A percentile compares a stretch with the other conserved stretches of the same genome.
Conservation (phyloP, 805 yeast species). For the Candida ponderosae region DNA sequence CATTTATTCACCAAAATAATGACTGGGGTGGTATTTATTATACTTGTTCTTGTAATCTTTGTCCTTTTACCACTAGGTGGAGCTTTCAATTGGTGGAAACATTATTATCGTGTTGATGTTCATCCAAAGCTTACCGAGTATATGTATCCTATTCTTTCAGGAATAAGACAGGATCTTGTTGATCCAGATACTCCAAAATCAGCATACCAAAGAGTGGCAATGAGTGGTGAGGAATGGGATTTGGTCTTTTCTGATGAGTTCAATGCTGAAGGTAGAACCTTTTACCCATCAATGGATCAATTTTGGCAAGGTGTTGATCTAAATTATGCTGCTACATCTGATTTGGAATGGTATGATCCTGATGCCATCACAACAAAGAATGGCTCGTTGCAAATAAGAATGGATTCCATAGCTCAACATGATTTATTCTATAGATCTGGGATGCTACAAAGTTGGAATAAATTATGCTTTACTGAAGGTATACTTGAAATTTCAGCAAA, state of each 20-base stretch:
- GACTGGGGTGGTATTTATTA: neutral
- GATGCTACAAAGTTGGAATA: slow-evolving; percentile 90
- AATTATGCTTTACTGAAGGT: slow-evolving; percentile 85
- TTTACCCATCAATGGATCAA: slow-evolving; percentile 87
- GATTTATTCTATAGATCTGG: slow-evolving; percentile 79
- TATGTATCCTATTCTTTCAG: slow-evolving; percentile 41
- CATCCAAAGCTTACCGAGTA: slow-evolving; percentile 26
- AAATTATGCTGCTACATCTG: slow-evolving; percentile 80
- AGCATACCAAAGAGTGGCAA: slow-evolving; percentile 42
- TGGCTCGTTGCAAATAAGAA: slow-evolving; percentile 58
- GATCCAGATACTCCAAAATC: slow-evolving; percentile 57
- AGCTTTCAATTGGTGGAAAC: neutral
- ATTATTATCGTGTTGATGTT: neutral
- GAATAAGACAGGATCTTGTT: slow-evolving; percentile 42
- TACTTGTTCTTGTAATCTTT: no score
- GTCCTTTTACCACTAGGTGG: neutral
- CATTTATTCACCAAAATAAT: no score
- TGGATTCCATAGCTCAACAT: slow-evolving; percentile 83
- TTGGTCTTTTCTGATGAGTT: slow-evolving; percentile 90
- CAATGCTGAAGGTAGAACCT: slow-evolving; percentile 82
- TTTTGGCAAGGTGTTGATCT: slow-evolving; percentile 82
- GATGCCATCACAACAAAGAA: slow-evolving; percentile 75
- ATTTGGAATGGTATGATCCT: slow-evolving; percentile 93
- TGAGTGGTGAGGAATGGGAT: slow-evolving; percentile 60
- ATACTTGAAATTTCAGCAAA: slow-evolving; percentile 65